Conservation (phyloP, 495 filamentous ascomycete species). For the Aspergillus conjunctus region DNA sequence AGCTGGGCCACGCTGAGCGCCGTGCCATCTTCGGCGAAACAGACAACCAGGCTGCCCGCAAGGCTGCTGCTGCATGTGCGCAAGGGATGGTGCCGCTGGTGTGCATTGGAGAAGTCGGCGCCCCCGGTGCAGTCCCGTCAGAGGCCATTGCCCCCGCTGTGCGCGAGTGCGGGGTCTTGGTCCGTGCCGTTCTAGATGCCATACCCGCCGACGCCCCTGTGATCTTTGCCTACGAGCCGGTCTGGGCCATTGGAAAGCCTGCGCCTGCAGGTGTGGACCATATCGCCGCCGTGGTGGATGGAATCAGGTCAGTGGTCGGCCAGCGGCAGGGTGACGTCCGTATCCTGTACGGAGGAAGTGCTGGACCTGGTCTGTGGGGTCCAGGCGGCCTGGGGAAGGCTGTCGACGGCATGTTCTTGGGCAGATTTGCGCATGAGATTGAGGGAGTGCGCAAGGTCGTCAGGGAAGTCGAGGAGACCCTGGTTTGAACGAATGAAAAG, state of each 20-base stretch:
- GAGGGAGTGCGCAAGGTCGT: constrained; percentile 68
- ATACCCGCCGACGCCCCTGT: constrained; percentile 64
- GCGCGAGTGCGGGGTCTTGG: constrained; percentile 63
- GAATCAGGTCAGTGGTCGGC: constrained; percentile 52
- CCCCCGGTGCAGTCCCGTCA: constrained; percentile 49
- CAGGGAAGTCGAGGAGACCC: constrained; percentile 60
- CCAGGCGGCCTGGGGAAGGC: constrained; percentile 58
- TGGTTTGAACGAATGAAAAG: constrained; percentile 19
- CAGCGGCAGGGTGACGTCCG: constrained; percentile 54
- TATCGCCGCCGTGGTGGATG: constrained; percentile 68
- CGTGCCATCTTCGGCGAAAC: constrained; percentile 69
- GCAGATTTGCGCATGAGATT: constrained; percentile 77
- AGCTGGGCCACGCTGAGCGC: constrained; percentile 80
- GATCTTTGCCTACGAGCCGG: constrained; percentile 84
- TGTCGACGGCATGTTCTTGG: constrained; percentile 82
- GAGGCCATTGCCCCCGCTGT: constrained; percentile 60
- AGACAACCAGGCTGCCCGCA: constrained; percentile 61
- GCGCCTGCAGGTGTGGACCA: constrained; percentile 73
- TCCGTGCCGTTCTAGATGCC: constrained; percentile 60
- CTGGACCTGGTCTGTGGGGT: constrained; percentile 73
- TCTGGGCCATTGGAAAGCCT: constrained; percentile 81
- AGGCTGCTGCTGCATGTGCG: constrained; percentile 64
- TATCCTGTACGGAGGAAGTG: constrained; percentile 79
- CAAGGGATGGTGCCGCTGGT: constrained; percentile 77
- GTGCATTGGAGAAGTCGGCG: constrained; percentile 71